Base-by-base conservation (phyloP, 2,329 filamentous ascomycete genomes). In the Elsinoe arachidis region DNA sequence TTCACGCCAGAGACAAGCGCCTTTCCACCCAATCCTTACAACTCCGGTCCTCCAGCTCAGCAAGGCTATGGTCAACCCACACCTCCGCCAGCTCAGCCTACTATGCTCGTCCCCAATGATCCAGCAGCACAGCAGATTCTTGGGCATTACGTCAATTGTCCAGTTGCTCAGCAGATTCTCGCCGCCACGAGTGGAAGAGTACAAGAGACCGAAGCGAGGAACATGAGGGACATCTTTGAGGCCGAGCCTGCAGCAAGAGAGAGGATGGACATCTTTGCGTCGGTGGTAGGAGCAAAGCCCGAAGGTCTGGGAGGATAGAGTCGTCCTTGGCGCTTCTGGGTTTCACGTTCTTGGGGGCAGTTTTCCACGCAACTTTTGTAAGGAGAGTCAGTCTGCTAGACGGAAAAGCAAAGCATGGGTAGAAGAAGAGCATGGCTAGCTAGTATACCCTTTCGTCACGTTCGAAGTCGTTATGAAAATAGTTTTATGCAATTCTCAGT, bases 161-260 rank as follows among this genome's bases (percentile, higher is more conserved):
- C 74, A 1, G 72, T 74, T 14, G 73, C 76, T 11, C 63, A 67
- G 39, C 65, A 69, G 55, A 67, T 77, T 15, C 62, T 77, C n/a
- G 59, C 62, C 2, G 65, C 52, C 21, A 57, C 68, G 9, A 67
- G 68, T 14, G 65, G 69, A 5, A 62, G 65, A 6, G 69, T 76
- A 26, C 64, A 65, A 9, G 67, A 70, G 47, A 64, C 80, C 14
- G 88, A 95, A 67, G 86, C 93, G 80, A 77, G 81, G 57, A 82
- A 93, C 26, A 81, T 96, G 61, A 78, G 80, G 54, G 78, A 80
- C 38, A 84, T 92, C 12, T 77, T 90, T 21, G 79, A 84, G 52
- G 76, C 78, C 10, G 84, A 90, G 56, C 82, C 83, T 0, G 79
- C 78, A 19, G 82, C 88, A 0, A 77, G 82, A 19, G 79, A 83